phyloP scores from a whole-genome alignment of 2,329 filamentous ascomycete genomes.

The Cladosporium sphaerospermum region DNA sequence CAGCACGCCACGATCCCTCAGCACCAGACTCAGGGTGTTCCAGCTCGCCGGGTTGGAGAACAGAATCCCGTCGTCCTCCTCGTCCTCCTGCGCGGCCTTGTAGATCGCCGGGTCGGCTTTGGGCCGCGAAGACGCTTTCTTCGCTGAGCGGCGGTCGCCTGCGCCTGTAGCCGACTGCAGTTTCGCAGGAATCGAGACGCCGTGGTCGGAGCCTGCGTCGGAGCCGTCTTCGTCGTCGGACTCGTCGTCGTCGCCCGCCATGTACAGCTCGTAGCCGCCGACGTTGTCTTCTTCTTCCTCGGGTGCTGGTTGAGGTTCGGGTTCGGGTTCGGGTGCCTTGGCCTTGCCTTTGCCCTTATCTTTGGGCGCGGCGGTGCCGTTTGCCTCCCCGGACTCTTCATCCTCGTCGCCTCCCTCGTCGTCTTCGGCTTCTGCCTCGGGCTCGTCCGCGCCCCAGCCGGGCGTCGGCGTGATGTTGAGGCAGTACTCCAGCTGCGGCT shows the following conservation, averaged over 20 bases:
- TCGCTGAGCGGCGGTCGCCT: conserved; percentile 36
- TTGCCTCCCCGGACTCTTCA: conserved; percentile 20
- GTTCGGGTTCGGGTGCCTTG: conserved; percentile 26
- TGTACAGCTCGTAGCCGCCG: conserved; percentile 83
- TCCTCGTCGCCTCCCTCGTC: conserved; percentile 21
- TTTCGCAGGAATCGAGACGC: conserved; percentile 29
- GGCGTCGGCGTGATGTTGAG: conserved; percentile 76
- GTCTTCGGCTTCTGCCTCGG: conserved; percentile 37
- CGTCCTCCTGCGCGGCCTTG: conserved; percentile 54
- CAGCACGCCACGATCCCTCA: conserved; percentile 78
- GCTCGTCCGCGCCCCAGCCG: conserved; percentile 74
- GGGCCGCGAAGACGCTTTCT: conserved; percentile 22
- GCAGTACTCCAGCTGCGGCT: conserved; percentile 78
- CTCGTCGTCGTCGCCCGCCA: conserved; percentile 67
- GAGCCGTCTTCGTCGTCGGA: conserved; percentile 40
- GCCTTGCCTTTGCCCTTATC: conserved; percentile 25
- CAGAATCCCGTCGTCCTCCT: conserved; percentile 69
- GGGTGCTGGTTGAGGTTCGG: not conserved
- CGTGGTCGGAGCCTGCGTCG: conserved; percentile 33
- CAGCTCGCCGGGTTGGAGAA: conserved; percentile 66
- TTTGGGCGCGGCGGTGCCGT: conserved; percentile 21
- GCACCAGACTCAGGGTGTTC: conserved; percentile 87
- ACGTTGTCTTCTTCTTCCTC: conserved; percentile 53
- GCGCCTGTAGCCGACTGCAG: conserved; percentile 37
- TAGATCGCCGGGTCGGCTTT: conserved; percentile 77